Conservation (phyloP, 2,329 filamentous ascomycete species). For the Arthrobotrys pseudoclavata region DNA sequence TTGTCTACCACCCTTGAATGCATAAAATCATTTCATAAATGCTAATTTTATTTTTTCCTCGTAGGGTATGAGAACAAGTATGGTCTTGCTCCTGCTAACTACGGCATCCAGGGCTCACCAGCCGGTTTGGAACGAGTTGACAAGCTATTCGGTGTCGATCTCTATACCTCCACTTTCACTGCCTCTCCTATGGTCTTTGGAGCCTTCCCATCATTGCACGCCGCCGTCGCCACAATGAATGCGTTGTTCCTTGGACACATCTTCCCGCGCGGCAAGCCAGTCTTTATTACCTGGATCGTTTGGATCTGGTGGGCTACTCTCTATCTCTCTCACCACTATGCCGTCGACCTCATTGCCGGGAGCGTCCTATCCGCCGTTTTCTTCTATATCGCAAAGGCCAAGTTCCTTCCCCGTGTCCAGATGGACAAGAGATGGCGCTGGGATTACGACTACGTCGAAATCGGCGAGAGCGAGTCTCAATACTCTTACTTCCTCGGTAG, state of each 20-base stretch:
- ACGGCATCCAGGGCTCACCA: constrained; percentile 89
- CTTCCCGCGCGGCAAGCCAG: constrained; percentile 83
- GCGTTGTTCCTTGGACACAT: constrained; percentile 93
- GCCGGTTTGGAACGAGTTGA: constrained; percentile 91
- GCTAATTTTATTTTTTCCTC: neutral
- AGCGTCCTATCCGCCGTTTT: constrained; percentile 81
- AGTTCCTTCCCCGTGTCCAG: constrained; percentile 85
- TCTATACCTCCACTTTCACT: constrained; percentile 93
- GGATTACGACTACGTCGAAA: constrained; percentile 95
- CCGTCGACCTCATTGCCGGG: constrained; percentile 89
- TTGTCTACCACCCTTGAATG: constrained; percentile 36
- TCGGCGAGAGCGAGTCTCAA: constrained; percentile 75
- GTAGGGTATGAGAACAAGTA: constrained; percentile 88
- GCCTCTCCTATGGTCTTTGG: constrained; percentile 93
- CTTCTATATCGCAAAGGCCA: constrained; percentile 84
- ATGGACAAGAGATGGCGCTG: constrained; percentile 87
- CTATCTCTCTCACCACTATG: constrained; percentile 98
- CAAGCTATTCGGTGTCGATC: constrained; percentile 86
- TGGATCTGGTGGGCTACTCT: constrained; percentile 99
- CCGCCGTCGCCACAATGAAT: constrained; percentile 88
- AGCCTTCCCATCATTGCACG: constrained; percentile 93
- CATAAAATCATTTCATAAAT: constrained; percentile 25
- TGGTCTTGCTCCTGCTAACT: constrained; percentile 89
- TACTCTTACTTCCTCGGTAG: constrained; percentile 73
- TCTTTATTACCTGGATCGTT: constrained; percentile 85